Conservation (phyloP, 1,139 yeast genomes). For the Groenewaldozyma sp. region DNA sequence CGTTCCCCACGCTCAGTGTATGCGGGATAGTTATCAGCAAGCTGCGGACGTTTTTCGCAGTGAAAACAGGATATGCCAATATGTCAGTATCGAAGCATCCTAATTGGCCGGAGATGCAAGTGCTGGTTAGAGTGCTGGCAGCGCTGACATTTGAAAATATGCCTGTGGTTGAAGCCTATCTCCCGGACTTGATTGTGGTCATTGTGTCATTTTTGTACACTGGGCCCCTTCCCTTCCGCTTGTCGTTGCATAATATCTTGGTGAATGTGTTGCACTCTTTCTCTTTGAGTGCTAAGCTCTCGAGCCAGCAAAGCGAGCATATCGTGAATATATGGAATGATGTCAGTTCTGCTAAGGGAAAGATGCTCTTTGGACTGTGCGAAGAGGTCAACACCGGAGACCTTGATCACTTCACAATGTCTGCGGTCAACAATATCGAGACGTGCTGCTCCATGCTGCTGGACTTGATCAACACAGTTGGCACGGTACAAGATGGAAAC, state of each 20-base stretch:
- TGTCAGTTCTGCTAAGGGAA: conserved; percentile 64
- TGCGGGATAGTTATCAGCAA: conserved; percentile 58
- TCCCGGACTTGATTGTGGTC: conserved; percentile 66
- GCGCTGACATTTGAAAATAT: conserved; percentile 67
- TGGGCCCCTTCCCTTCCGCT: conserved; percentile 61
- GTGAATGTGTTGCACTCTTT: conserved; percentile 69
- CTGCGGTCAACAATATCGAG: conserved; percentile 51
- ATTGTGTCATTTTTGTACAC: conserved; percentile 66
- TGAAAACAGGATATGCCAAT: conserved; percentile 28
- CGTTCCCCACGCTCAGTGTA: conserved; percentile 62
- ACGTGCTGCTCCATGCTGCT: conserved; percentile 54
- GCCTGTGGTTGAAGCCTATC: conserved; percentile 51
- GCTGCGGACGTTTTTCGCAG: conserved; percentile 31
- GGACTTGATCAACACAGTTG: conserved; percentile 48
- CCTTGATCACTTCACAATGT: conserved; percentile 39
- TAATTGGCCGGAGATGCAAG: conserved; percentile 63
- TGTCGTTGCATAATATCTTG: conserved; percentile 54
- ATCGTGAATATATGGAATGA: conserved; percentile 48
- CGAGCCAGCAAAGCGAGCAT: conserved; percentile 35
- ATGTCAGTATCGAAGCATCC: conserved; percentile 43
- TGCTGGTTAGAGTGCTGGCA: conserved; percentile 57
- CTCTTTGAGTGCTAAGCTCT: conserved; percentile 47
- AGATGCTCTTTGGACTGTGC: conserved; percentile 69
- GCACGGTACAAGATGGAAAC: conserved; percentile 36
- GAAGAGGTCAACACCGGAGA: conserved; percentile 44